Evolutionary conservation across 805 yeast genomes (phyloP).

Genomic region (Blastobotrys americana): DNA sequence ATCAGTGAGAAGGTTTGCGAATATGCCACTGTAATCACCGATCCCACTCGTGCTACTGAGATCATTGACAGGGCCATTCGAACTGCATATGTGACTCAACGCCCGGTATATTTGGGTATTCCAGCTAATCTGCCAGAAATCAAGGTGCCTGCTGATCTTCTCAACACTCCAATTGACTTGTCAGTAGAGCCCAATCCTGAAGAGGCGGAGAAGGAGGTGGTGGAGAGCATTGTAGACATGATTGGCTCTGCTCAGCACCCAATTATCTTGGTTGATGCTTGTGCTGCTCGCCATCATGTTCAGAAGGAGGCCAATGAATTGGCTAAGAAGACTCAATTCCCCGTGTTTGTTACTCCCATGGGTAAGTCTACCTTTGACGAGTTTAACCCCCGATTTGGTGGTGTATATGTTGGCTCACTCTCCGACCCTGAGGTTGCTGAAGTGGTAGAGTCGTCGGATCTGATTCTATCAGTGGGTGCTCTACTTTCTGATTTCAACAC

Average conservation of each 20-base stretch:
- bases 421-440: conserved; percentile 65
- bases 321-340: conserved; percentile 65
- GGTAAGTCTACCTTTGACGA: conserved; percentile 79
- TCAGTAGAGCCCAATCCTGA: conserved; percentile 49
- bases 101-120: conserved; percentile 76
- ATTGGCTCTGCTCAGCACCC: conserved; percentile 59
- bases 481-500: conserved; percentile 84
- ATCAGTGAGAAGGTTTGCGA: conserved; percentile 70
- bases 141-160: conserved; percentile 47
- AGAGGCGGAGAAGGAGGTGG: conserved; percentile 57
- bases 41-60: conserved; percentile 56
- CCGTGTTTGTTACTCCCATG: conserved; percentile 83
- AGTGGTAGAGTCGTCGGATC: conserved; percentile 66
- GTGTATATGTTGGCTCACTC: conserved; percentile 79
- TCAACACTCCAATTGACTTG: conserved; percentile 61
- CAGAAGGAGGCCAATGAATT: conserved; percentile 55
- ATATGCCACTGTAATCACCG: conserved; percentile 58
- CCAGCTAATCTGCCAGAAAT: conserved; percentile 76
- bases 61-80: conserved; percentile 69
- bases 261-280: conserved; percentile 74
- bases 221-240: conserved; percentile 45
- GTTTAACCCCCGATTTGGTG: conserved; percentile 65
- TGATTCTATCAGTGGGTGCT: conserved; percentile 74
- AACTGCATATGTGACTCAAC: conserved; percentile 61
- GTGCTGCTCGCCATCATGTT: conserved; percentile 73